Conservation (phyloP, 176 grass and related monocot species). For the Ensete glaucum region DNA sequence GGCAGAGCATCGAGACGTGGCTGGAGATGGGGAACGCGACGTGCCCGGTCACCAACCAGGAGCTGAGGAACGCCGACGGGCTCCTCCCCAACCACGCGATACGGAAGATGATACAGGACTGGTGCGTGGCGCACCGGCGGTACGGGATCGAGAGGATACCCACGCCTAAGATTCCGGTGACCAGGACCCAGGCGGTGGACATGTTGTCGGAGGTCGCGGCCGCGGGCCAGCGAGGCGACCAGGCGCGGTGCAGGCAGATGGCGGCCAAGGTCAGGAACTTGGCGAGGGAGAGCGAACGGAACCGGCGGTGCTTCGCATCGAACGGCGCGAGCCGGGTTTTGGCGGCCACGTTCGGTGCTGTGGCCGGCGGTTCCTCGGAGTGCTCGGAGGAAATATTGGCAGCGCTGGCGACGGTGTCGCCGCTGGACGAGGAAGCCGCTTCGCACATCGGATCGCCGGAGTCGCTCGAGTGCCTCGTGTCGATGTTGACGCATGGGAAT, state of each 20-base stretch:
- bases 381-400: slow-evolving; percentile 38
- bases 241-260: slow-evolving; percentile 13
- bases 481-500: slow-evolving; percentile 29
- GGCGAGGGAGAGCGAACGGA: slow-evolving; percentile 68
- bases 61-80: slow-evolving; percentile 33
- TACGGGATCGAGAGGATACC: slow-evolving; percentile 62
- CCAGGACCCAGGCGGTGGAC: slow-evolving; percentile 31
- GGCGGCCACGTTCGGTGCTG: slow-evolving; percentile 19
- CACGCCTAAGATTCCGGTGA: slow-evolving; percentile 64
- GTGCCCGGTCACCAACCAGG: slow-evolving; percentile 51
- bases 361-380: slow-evolving; percentile 1
- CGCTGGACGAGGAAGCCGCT: slow-evolving; percentile 37
- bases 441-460: slow-evolving; percentile 24
- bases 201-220: slow-evolving; percentile 26
- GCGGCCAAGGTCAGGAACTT: slow-evolving; percentile 30
- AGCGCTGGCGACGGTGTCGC: slow-evolving; percentile 43
- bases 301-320: slow-evolving; percentile 33
- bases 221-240: slow-evolving; percentile 14
- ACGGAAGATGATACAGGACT: slow-evolving; percentile 73
- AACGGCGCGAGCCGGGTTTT: slow-evolving; percentile 28
- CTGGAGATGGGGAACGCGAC: slow-evolving; percentile 36
- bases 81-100: slow-evolving; percentile 68
- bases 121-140: slow-evolving; percentile 63
- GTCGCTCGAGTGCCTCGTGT: slow-evolving; percentile 29
- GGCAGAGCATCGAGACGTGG: slow-evolving; percentile 58